phyloP scores from a whole-genome alignment of 352 stramenopile genomes.

The Phytophthora vignae region DNA sequence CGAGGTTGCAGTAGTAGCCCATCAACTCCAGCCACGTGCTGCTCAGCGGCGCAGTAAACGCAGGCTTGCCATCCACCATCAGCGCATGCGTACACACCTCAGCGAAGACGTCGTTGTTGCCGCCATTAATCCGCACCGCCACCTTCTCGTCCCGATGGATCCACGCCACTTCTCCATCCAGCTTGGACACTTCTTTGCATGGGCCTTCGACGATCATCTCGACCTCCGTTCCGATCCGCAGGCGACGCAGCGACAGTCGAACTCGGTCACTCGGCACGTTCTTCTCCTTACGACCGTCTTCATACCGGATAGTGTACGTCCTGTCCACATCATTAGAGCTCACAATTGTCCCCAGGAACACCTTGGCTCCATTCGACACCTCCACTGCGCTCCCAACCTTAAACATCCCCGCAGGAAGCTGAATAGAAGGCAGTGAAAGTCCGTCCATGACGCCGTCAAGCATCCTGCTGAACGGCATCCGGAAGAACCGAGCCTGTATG shows the following conservation, averaged over 20 bases:
- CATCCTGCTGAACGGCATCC: conserved; percentile 41
- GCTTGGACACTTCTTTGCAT: conserved; percentile 74
- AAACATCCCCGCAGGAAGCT: conserved; percentile 42
- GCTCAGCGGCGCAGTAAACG: conserved; percentile 66
- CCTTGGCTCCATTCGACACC: conserved; percentile 49
- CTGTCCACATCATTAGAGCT: conserved; percentile 51
- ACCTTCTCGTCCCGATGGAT: conserved; percentile 79
- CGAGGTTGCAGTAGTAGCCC: conserved; percentile 66
- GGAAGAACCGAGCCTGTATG: conserved; percentile 56
- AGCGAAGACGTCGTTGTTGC: conserved; percentile 75
- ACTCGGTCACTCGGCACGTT: conserved; percentile 58
- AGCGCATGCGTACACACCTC: conserved; percentile 71
- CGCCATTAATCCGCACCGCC: conserved; percentile 62
- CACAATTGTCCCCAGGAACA: conserved; percentile 56
- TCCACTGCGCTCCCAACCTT: conserved; percentile 60
- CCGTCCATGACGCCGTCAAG: conserved; percentile 40
- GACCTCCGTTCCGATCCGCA: conserved; percentile 71
- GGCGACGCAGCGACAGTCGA: conserved; percentile 58
- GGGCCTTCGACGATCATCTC: conserved; percentile 80
- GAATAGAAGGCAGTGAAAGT: conserved; percentile 44
- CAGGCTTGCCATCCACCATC: conserved; percentile 68
- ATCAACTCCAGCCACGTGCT: conserved; percentile 70
- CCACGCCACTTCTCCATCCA: conserved; percentile 78
- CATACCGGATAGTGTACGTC: conserved; percentile 66
- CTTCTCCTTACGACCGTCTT: conserved; percentile 70